Evolutionary conservation across 2,329 filamentous ascomycete genomes (phyloP), one percentile per base, ranked within the genome.

Genomic region (Diaporthe sp.): DNA sequence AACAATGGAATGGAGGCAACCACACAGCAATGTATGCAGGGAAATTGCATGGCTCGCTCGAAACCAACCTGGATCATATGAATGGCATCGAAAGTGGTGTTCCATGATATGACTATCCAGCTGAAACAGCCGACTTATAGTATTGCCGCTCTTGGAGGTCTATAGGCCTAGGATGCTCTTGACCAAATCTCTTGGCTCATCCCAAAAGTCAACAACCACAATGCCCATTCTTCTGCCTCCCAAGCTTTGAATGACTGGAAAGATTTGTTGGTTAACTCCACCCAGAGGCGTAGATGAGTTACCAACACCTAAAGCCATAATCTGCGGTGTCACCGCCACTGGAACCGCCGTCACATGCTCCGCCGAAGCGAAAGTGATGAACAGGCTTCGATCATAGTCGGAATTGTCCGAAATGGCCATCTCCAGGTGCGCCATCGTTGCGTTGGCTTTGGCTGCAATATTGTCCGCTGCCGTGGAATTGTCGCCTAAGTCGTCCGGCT

Each of bases 131-230:
- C 31, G 22, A 67, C 44, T 51, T 7, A 34, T 31, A 22, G 3
- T 4, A 39, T 39, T 42, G n/a, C 25, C 28, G 34, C 49, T 13
- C 15, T 42, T 39, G 78, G 51, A 81, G 63, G 42, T 75, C n/a
- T 70, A 42, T 55, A 55, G 31, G 12, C 37, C 76, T 70, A 88
- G 77, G 49, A 87, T 82, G 2, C 82, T 80, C 72, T 83, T 80
- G 25, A 89, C 78, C 67, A 89, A 77, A 4, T 85, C 82, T 2
- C 74, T 79, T 0, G 86, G 87, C 77, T 84, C 80, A 60, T 88
- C 85, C 77, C 84, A 90, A 77, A 87, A 89, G 78, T 89, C 88
- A 80, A 90, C 84, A 82, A 90, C 88, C 20, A 89, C 84, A 76
- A 89, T 86, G 0, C 88, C 88, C n/a, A 89, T 68, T 70, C 88